Percentiles rank a stretch among this genome's conserved stretches.
Conservation (phyloP, 2,329 filamentous ascomycete species). For the Aspergillus sergii region DNA sequence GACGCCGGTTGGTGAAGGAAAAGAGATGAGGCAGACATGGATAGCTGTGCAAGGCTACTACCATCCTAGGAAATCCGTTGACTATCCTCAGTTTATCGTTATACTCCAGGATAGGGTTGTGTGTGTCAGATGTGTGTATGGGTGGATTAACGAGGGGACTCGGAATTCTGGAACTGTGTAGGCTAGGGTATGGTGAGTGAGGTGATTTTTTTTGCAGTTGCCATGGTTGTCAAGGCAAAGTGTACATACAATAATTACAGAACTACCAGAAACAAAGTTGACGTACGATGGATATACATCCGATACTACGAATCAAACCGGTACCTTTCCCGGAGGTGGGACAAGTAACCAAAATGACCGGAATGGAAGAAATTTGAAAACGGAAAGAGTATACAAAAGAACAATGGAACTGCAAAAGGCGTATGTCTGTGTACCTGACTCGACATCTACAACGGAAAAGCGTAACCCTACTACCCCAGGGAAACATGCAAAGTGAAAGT, state of each 20-base stretch:
- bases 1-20: constrained; percentile 2
- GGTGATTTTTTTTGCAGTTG: background rate
- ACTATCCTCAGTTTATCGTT: background rate
- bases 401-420: background rate
- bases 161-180: background rate
- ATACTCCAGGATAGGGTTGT: background rate
- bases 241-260: background rate
- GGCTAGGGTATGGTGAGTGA: background rate
- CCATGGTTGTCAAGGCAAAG: background rate
- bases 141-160: background rate
- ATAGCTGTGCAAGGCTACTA: background rate
- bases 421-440: background rate
- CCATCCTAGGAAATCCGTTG: background rate
- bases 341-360: background rate
- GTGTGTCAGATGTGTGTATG: background rate
- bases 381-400: background rate
- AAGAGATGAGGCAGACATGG: background rate
- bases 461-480: background rate
- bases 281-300: background rate
- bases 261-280: background rate
- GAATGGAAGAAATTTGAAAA: background rate
- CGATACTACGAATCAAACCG: background rate
- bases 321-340: background rate
- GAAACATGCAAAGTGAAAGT: background rate
- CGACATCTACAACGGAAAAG: background rate